Percentiles rank a stretch among this genome's conserved stretches.
These are phyloP conservation scores for Ceratocystis destructans DNA, from an alignment of 2,329 filamentous ascomycete species.

Conservation along the genomic window DNA sequence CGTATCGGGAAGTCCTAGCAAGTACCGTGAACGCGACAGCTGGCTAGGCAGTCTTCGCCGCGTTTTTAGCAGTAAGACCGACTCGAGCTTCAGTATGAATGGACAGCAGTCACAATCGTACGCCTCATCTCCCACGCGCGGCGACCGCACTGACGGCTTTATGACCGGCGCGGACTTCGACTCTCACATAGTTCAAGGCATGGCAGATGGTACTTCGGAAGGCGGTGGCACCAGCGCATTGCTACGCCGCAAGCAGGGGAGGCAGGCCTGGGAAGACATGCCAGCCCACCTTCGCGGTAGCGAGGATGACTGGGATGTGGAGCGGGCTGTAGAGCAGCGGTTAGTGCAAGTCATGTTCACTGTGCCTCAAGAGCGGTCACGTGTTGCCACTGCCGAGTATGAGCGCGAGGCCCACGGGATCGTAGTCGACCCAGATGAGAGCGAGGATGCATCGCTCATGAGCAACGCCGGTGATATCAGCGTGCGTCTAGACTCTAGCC, in stretches of 20 bases:
- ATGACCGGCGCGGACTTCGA: conserved; percentile 28
- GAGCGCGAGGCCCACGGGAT: conserved; percentile 23
- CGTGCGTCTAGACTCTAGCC: not conserved
- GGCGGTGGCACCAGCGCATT: conserved; percentile 27
- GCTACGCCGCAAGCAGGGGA: conserved; percentile 41
- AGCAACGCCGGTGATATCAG: conserved; percentile 17
- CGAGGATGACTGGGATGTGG: conserved; percentile 65
- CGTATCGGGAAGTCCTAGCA: conserved; percentile 41
- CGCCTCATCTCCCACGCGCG: conserved; percentile 23
- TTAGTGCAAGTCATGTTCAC: conserved; percentile 84
- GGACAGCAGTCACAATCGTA: conserved; percentile 21
- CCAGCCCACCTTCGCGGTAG: conserved; percentile 25
- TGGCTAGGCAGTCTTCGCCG: conserved; percentile 57
- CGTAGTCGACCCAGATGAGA: conserved; percentile 14
- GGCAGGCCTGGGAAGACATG: conserved; percentile 37
- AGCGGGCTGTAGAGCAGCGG: conserved; percentile 54
- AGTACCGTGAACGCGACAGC: conserved; percentile 41
- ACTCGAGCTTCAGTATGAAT: conserved; percentile 21
- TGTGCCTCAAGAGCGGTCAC: conserved; percentile 68
- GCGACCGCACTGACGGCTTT: conserved; percentile 27
- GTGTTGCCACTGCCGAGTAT: conserved; percentile 74
- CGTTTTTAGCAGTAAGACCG: conserved; percentile 40
- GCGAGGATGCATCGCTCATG: conserved; percentile 15
- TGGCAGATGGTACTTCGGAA: conserved; percentile 30
- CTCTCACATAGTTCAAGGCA: conserved; percentile 28